These are phyloP conservation scores for Scutellaria galericulata DNA, from an alignment of 257 asterid genomes.

Conservation along the genomic window DNA sequence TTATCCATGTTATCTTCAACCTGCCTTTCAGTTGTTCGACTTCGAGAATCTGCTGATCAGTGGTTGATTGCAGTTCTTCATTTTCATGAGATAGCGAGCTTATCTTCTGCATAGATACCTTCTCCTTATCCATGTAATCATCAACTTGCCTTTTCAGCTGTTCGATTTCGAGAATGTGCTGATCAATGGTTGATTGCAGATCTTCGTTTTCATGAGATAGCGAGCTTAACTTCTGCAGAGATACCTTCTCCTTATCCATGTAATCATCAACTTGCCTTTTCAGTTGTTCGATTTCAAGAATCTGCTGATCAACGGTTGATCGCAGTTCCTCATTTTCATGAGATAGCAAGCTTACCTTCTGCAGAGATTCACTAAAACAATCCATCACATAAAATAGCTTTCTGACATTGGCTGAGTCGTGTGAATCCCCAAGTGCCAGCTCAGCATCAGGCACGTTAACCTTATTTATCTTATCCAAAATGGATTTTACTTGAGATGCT, in stretches of 20 bases:
- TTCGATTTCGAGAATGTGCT: constrained; percentile 60
- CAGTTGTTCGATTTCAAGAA: constrained; percentile 59
- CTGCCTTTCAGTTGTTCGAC: constrained; percentile 63
- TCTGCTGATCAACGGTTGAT: constrained; percentile 60
- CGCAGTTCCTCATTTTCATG: constrained; percentile 62
- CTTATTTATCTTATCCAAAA: constrained; percentile 66
- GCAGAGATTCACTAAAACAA: constrained; percentile 47
- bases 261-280: constrained; percentile 55
- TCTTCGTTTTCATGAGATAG: constrained; percentile 61
- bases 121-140: constrained; percentile 40
- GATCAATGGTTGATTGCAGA: constrained; percentile 60
- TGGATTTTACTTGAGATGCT: constrained; percentile 60
- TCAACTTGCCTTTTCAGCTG: constrained; percentile 59
- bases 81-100: constrained; percentile 62
- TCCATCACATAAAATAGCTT: constrained; percentile 77
- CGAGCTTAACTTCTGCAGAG: constrained; percentile 46
- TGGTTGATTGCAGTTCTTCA: constrained; percentile 57
- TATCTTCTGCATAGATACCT: constrained; percentile 44
- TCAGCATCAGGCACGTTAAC: constrained; percentile 58
- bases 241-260: constrained; percentile 37
- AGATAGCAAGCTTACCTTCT: constrained; percentile 54
- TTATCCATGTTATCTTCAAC: constrained; percentile 44
- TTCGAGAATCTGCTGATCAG: constrained; percentile 63
- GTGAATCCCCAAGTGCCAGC: constrained; percentile 45
- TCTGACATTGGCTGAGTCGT: constrained; percentile 49